Evolutionary conservation across 305 asterid genomes (phyloP).

Genomic region (Fraxinus ornus): DNA sequence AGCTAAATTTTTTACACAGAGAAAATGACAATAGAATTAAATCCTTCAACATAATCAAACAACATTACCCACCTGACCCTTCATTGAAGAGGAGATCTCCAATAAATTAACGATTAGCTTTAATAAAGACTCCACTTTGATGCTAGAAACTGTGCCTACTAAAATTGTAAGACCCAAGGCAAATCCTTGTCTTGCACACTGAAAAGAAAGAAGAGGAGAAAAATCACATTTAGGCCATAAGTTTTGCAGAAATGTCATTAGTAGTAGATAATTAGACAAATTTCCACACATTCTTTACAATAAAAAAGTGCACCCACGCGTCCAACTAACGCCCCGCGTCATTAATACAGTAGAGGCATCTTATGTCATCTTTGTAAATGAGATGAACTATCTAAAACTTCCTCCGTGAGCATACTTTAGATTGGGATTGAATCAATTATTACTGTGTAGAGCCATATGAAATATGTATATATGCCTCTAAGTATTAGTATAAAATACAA

Average conservation of each 20-base stretch:
- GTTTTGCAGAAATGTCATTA: neutral
- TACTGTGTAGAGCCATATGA: neutral
- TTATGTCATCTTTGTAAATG: neutral
- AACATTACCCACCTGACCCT: conserved; percentile 81
- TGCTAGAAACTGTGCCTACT: conserved; percentile 60
- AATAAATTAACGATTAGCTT: conserved; percentile 71
- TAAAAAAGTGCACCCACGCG: neutral
- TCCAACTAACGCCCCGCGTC: neutral
- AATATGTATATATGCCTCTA: neutral
- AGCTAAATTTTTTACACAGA: conserved; percentile 17
- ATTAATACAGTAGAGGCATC: neutral
- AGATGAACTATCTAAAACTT: neutral
- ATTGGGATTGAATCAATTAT: neutral
- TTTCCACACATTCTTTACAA: neutral
- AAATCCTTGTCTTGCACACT: conserved; percentile 98
- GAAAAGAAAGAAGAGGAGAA: conserved; percentile 20
- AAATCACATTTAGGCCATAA: conserved; percentile 3
- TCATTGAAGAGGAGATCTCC: conserved; percentile 88
- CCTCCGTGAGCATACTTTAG: neutral
- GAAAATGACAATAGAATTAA: conserved; percentile 6
- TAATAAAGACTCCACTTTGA: conserved; percentile 67
- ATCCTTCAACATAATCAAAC: neutral
- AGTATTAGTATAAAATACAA: neutral
- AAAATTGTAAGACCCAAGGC: conserved; percentile 76
- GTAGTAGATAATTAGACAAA: neutral